Percentiles rank a stretch among this genome's conserved stretches.
phyloP scores from a whole-genome alignment of 345 rosid species.

The Salix arbutifolia region DNA sequence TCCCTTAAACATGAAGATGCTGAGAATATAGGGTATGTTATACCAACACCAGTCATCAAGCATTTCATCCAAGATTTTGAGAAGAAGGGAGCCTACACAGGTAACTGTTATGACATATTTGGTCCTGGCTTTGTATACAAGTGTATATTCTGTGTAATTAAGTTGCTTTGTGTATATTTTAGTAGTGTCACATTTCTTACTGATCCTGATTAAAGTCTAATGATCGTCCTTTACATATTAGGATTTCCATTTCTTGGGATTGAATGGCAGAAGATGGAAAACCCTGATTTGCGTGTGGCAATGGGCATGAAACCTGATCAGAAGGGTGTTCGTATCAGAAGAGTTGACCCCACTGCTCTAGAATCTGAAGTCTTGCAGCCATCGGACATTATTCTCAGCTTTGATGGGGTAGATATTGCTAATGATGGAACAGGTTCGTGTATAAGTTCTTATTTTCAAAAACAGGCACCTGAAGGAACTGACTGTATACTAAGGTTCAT shows the following conservation, averaged over 20 bases:
- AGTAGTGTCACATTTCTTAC: background rate
- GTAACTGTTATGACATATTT: constrained; percentile 22
- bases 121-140: background rate
- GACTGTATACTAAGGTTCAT: background rate
- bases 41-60: constrained; percentile 88
- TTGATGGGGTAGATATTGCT: constrained; percentile 82
- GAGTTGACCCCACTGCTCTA: constrained; percentile 88
- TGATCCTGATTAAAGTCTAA: background rate
- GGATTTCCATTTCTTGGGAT: constrained; percentile 90
- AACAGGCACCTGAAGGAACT: background rate
- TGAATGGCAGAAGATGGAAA: constrained; percentile 99
- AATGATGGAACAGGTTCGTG: constrained; percentile 91
- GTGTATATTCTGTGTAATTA: background rate
- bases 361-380: constrained; percentile 79
- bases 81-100: constrained; percentile 82
- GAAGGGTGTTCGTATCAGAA: constrained; percentile 91
- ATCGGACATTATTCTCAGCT: constrained; percentile 83
- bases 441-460: background rate
- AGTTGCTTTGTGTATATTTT: background rate
- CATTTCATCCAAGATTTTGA: constrained; percentile 93
- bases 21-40: constrained; percentile 93
- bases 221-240: constrained; percentile 21
- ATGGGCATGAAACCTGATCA: constrained; percentile 82
- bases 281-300: constrained; percentile 74
- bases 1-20: constrained; percentile 91